Evolutionary conservation across 352 stramenopile genomes (phyloP).

Genomic region (Saprolegnia diclina): DNA sequence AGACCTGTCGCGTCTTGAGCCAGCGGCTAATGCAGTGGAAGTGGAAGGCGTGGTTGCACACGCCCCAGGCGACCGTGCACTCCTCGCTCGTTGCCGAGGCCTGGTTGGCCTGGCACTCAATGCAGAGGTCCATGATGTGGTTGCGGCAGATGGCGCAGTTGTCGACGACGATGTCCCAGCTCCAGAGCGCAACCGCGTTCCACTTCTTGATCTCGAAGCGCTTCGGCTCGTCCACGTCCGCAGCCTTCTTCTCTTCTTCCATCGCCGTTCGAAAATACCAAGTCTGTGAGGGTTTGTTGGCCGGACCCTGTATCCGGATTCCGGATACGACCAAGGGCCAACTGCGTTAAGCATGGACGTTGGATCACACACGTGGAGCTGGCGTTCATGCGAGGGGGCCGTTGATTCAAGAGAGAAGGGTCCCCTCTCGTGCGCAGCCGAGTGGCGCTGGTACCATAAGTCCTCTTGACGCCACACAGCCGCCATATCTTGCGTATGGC

Average conservation of each 20-base stretch:
- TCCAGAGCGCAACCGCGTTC: slow-evolving; percentile 99
- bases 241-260: slow-evolving; percentile 25
- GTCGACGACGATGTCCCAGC: slow-evolving; percentile 91
- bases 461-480: too few species aligned
- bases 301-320: neutral
- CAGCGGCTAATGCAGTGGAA: slow-evolving; percentile 99
- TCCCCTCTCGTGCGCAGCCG: too few species aligned
- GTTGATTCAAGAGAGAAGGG: too few species aligned
- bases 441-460: too few species aligned
- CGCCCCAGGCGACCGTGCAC: slow-evolving; percentile 81
- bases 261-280: slow-evolving; percentile 8
- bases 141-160: slow-evolving; percentile 99
- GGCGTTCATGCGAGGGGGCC: too few species aligned
- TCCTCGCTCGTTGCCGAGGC: slow-evolving; percentile 82
- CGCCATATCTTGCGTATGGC: too few species aligned
- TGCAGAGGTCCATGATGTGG: slow-evolving; percentile 99
- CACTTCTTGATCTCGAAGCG: slow-evolving; percentile 99
- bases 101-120: slow-evolving; percentile 97
- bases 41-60: slow-evolving; percentile 98
- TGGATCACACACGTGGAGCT: too few species aligned
- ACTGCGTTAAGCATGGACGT: too few species aligned
- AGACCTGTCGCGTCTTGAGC: slow-evolving; percentile 98
- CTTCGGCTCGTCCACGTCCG: slow-evolving; percentile 47
- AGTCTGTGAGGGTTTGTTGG: slow-evolving; percentile 5
- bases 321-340: neutral